Percentiles rank a stretch among this genome's conserved stretches.
Conservation (phyloP, 2,329 filamentous ascomycete genomes). For the Dichotomopilus funicola region DNA sequence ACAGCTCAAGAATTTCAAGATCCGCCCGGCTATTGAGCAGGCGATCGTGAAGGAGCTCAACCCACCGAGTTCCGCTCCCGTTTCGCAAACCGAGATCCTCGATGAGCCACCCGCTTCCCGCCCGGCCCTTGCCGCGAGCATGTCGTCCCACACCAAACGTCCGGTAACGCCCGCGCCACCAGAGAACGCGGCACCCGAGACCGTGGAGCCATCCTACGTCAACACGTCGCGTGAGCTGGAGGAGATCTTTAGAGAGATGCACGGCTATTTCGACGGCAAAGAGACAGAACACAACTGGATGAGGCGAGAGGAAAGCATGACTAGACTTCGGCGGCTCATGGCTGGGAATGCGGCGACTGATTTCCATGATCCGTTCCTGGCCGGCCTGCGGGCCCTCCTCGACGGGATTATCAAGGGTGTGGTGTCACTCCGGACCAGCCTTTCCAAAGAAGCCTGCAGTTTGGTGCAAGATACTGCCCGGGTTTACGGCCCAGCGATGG, state of each 20-base stretch:
- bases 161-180: conserved; percentile 52
- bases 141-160: conserved; percentile 46
- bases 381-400: conserved; percentile 64
- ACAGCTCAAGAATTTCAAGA: conserved; percentile 76
- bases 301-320: conserved; percentile 73
- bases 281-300: conserved; percentile 91
- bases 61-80: conserved; percentile 37
- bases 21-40: conserved; percentile 77
- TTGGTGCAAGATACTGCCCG: conserved; percentile 79
- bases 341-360: conserved; percentile 79
- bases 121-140: conserved; percentile 43
- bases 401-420: conserved; percentile 85
- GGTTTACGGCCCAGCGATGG: conserved; percentile 69
- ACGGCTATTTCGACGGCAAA: conserved; percentile 72
- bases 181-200: conserved; percentile 55
- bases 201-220: conserved; percentile 74
- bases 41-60: conserved; percentile 72
- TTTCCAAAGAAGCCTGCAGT: conserved; percentile 79
- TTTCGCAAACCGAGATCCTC: conserved; percentile 35
- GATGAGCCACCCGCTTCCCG: conserved; percentile 30
- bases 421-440: conserved; percentile 78
- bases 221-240: conserved; percentile 84
- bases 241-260: conserved; percentile 77
- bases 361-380: conserved; percentile 64
- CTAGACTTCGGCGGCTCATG: conserved; percentile 68